Evolutionary conservation across 352 stramenopile genomes (phyloP).

Genomic region (Phytophthora lateralis): DNA sequence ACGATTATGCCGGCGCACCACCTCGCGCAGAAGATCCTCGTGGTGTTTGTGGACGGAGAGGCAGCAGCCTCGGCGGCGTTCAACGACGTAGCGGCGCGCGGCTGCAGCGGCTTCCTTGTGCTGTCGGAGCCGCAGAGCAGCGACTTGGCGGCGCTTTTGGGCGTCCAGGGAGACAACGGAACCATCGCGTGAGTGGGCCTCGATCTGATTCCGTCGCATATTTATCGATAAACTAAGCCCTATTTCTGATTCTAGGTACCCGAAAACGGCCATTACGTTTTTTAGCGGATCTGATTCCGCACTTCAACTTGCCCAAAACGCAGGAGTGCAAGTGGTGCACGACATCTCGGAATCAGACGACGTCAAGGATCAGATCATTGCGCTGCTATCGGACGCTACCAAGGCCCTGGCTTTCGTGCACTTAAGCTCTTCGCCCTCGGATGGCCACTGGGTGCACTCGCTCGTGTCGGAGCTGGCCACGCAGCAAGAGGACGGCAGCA

Average conservation of each 20-base stretch:
- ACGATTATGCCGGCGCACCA: constrained; percentile 37
- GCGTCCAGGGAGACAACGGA: constrained; percentile 29
- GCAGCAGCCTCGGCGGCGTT: constrained; percentile 23
- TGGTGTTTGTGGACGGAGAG: constrained; percentile 53
- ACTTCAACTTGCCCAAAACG: constrained; percentile 33
- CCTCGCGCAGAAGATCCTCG: constrained; percentile 58
- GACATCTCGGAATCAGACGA: constrained; percentile 14
- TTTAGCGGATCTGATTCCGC: constrained; percentile 51
- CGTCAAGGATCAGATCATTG: constrained; percentile 28
- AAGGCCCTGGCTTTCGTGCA: constrained; percentile 73
- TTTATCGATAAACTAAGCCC: constrained; percentile 2
- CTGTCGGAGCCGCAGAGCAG: constrained; percentile 35
- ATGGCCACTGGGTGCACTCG: constrained; percentile 51
- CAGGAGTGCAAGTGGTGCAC: constrained; percentile 44
- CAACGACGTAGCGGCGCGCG: constrained; percentile 49
- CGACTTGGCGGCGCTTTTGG: constrained; percentile 41
- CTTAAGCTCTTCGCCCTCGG: constrained; percentile 16
- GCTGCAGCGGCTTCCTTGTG: constrained; percentile 63
- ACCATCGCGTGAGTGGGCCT: constrained; percentile 33
- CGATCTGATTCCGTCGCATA: not conserved
- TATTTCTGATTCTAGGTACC: constrained; percentile 43
- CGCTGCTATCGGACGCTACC: constrained; percentile 39
- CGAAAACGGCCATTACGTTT: constrained; percentile 64
- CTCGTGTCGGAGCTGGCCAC: constrained; percentile 42
- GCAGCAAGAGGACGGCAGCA: constrained; percentile 33